Base-by-base conservation (phyloP, 345 rosid species). In the Gossypium herbaceum region DNA sequence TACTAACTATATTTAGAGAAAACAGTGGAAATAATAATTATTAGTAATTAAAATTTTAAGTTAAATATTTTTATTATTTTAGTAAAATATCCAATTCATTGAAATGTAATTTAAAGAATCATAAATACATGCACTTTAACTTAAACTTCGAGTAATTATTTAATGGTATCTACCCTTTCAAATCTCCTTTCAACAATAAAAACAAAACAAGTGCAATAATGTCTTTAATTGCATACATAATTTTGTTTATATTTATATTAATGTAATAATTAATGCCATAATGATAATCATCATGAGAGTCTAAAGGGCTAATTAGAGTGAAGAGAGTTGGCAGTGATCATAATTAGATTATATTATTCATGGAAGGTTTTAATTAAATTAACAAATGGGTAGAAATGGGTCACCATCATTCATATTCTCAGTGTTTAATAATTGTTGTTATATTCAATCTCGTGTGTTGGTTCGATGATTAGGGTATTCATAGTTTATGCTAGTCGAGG, bases 401-500 rank as follows among this genome's bases (percentile, higher is more conserved):
- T 24, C 63, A 24, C 34, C 39, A 58, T 58, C 63, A 58, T 58
- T 4, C 39, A 11, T 25, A 58, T 58, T 12, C 22, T 2, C 6
- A 24, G 22, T 8, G 60, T 56, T 56, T 19, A 19, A 55, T n/a
- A n/a, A 52, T 52, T 4, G 57, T 16, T 5, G 57, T 15, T 52
- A 0, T 54, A 54, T 54, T 17, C 0, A 6, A 6, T 0, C 0
- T 1, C 0, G 34, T 4, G 1, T 0, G 39, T 34, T 4, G 39
- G 39, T 0, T 0, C 5, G 41, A 34, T 34, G 0, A 34, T 34
- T 0, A 34, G 7, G 41, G 7, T 34, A 1, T 34, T 34, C 1
- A 34, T 1, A 0, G 5, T 4, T 0, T 0, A 1, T 0, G 0
- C 0, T 34, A 34, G 0, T 34, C 1, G 1, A 29, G 0, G 6